Evolutionary conservation across 768 basidiomycete species (phyloP).

Genomic region (Panellus pusillus): DNA sequence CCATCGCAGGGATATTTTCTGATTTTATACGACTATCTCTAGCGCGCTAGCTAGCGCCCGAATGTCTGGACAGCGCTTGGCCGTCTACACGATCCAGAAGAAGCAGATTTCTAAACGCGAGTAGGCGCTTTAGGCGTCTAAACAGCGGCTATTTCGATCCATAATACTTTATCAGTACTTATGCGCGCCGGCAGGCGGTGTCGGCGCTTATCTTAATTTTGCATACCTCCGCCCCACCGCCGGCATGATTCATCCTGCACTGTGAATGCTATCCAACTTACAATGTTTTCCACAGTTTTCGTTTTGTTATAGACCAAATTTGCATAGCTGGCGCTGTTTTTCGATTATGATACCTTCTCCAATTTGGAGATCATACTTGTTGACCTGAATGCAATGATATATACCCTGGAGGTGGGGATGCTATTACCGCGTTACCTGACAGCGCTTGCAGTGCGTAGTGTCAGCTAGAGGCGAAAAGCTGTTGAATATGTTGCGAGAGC

Average conservation of each 20-base stretch:
- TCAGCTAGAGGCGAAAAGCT: constrained; percentile 1
- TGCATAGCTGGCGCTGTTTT: background rate
- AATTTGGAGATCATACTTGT: background rate
- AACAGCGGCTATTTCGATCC: background rate
- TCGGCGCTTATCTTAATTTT: too few relatives aligned
- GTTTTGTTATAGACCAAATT: too few relatives aligned
- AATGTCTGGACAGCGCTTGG: background rate
- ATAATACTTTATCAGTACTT: too few relatives aligned
- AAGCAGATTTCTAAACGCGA: too few relatives aligned
- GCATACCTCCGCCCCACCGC: too few relatives aligned
- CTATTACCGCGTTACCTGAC: background rate
- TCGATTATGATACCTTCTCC: too few relatives aligned
- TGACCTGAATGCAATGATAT: background rate
- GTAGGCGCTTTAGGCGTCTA: too few relatives aligned
- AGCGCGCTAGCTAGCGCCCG: background rate
- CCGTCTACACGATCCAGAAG: too few relatives aligned
- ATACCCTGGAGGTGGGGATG: background rate
- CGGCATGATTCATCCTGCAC: too few relatives aligned
- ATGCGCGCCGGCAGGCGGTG: too few relatives aligned
- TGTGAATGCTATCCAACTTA: too few relatives aligned
- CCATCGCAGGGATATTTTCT: background rate
- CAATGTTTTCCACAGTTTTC: too few relatives aligned
- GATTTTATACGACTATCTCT: background rate
- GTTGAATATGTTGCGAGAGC: background rate
- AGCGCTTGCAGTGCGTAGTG: constrained; percentile 5